These are phyloP conservation scores for Jacaranda copaia DNA, from an alignment of 257 asterid genomes.

Conservation along the genomic window DNA sequence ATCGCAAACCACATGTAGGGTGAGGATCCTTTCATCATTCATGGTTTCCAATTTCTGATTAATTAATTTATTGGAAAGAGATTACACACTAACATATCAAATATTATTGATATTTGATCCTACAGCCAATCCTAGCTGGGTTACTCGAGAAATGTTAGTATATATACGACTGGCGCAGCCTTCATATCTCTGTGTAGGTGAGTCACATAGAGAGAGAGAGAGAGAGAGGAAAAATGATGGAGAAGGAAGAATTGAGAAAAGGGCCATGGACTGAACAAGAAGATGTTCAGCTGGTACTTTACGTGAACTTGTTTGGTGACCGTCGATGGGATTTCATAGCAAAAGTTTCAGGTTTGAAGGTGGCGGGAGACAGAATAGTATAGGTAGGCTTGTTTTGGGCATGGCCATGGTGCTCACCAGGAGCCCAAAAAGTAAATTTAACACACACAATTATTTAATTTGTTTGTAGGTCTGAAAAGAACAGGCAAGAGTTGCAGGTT, in stretches of 20 bases:
- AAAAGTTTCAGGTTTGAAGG: conserved; percentile 99
- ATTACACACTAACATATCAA: not conserved
- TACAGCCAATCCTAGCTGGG: no score
- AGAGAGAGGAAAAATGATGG: conserved; percentile 39
- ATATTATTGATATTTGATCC: not conserved
- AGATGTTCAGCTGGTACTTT: conserved; percentile 74
- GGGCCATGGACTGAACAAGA: conserved; percentile 97
- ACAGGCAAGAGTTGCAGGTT: conserved; percentile 95
- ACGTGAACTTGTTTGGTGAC: conserved; percentile 89
- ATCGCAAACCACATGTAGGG: conserved; percentile 47
- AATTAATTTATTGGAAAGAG: not conserved
- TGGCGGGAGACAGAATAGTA: conserved; percentile 83
- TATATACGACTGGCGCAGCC: conserved; percentile 35
- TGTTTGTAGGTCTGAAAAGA: conserved; percentile 76
- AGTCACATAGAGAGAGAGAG: conserved; percentile 35
- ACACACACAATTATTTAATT: not conserved
- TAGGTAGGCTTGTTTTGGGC: conserved; percentile 80
- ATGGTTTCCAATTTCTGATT: conserved; percentile 10
- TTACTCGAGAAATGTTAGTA: not conserved
- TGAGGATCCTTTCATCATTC: conserved; percentile 37
- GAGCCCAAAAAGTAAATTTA: conserved; percentile 32
- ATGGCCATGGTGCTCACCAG: conserved; percentile 36
- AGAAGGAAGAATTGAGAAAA: conserved; percentile 56
- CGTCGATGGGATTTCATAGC: conserved; percentile 98
- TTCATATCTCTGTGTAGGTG: not conserved